A percentile compares a stretch with the other conserved stretches of the same genome.
Conservation (phyloP, 2,329 filamentous ascomycete species). For the Colletotrichum trifolii region DNA sequence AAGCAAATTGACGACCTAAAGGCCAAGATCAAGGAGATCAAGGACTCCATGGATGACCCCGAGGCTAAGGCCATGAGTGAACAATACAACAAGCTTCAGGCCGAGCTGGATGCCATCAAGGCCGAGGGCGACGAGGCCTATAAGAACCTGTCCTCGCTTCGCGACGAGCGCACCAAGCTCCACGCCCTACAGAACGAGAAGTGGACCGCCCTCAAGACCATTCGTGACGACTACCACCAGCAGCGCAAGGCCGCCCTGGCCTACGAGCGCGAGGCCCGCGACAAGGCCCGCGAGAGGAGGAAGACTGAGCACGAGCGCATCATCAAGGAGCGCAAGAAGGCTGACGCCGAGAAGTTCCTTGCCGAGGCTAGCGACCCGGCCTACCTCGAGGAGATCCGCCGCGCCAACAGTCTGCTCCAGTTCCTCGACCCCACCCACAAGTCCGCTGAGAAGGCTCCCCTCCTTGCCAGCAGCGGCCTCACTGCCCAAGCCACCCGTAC, state of each 20-base stretch:
- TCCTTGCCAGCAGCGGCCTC: constrained; percentile 76
- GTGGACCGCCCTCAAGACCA: constrained; percentile 81
- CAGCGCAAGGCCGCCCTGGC: constrained; percentile 84
- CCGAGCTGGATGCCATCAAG: constrained; percentile 90
- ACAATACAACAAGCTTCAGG: constrained; percentile 84
- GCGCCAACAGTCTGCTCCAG: constrained; percentile 85
- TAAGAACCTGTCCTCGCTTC: constrained; percentile 86
- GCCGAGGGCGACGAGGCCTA: constrained; percentile 90
- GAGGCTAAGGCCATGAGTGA: constrained; percentile 90
- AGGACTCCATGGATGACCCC: constrained; percentile 90
- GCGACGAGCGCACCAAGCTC: constrained; percentile 86
- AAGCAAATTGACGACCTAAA: constrained; percentile 91
- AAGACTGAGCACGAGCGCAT: constrained; percentile 83
- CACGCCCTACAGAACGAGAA: constrained; percentile 89
- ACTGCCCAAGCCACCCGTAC: constrained; percentile 83
- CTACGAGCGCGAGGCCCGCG: constrained; percentile 85
- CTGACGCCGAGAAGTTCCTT: constrained; percentile 79
- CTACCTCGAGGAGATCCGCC: constrained; percentile 92
- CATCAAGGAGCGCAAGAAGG: constrained; percentile 78
- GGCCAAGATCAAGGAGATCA: constrained; percentile 87
- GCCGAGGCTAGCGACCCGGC: constrained; percentile 87
- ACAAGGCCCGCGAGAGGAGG: constrained; percentile 79
- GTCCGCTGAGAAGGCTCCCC: constrained; percentile 73
- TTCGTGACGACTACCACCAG: constrained; percentile 90
- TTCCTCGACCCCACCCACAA: constrained; percentile 84